These are phyloP conservation scores for Chaetomium olivaceum DNA, from an alignment of 2,329 filamentous ascomycete species.

Conservation along the genomic window DNA sequence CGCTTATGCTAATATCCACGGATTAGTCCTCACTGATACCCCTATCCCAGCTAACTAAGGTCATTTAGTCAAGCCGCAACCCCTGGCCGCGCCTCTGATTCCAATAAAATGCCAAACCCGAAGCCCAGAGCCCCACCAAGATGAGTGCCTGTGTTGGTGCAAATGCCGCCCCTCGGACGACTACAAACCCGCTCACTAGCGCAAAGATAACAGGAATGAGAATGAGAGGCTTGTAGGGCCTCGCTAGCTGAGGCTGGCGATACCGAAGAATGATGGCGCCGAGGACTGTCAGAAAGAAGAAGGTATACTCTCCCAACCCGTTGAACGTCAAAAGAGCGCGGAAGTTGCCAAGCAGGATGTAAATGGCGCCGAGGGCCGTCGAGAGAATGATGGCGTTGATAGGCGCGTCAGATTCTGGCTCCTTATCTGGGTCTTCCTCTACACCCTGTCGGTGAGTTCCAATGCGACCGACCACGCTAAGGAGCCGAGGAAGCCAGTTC, in stretches of 20 bases:
- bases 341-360: conserved; percentile 63
- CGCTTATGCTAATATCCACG: not conserved
- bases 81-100: conserved; percentile 5
- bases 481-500: conserved; percentile 50
- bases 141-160: conserved; percentile 55
- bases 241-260: conserved; percentile 53
- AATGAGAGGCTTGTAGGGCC: conserved; percentile 58
- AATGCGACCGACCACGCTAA: conserved; percentile 48
- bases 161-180: conserved; percentile 59
- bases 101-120: conserved; percentile 50
- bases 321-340: conserved; percentile 62
- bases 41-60: not conserved
- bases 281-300: conserved; percentile 64
- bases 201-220: conserved; percentile 55
- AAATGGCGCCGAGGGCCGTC: conserved; percentile 52
- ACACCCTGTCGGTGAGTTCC: conserved; percentile 31
- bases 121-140: conserved; percentile 51
- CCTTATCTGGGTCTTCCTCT: conserved; percentile 5
- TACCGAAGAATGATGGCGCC: conserved; percentile 58
- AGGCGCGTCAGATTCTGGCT: conserved; percentile 49
- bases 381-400: conserved; percentile 56
- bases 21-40: not conserved
- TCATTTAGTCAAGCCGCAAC: not conserved
- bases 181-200: conserved; percentile 60
- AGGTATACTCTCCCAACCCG: conserved; percentile 60